A percentile compares a stretch with the other conserved stretches of the same genome.
These are phyloP conservation scores for Trichoderma polysporum DNA, from an alignment of 2,329 filamentous ascomycete genomes.

Conservation along the genomic window DNA sequence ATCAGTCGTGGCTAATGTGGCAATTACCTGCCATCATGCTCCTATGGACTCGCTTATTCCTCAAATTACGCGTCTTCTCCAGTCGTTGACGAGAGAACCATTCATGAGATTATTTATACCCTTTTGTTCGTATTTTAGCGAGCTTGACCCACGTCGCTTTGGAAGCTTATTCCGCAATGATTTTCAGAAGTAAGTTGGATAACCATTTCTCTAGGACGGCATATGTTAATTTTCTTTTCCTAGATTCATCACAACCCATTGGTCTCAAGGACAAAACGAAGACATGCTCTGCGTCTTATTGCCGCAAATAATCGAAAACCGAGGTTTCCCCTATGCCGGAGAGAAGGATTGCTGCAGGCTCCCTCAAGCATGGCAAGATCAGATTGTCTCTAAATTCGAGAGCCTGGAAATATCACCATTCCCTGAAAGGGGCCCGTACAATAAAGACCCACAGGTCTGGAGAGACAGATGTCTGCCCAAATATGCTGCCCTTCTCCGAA, in stretches of 20 bases:
- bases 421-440: conserved; percentile 61
- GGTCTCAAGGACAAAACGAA: conserved; percentile 65
- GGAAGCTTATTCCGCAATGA: conserved; percentile 73
- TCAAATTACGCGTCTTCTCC: conserved; percentile 63
- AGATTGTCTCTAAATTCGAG: conserved; percentile 69
- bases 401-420: conserved; percentile 63
- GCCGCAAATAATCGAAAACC: conserved; percentile 60
- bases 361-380: conserved; percentile 69
- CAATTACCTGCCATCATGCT: conserved; percentile 71
- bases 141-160: conserved; percentile 73
- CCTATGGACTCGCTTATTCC: conserved; percentile 78
- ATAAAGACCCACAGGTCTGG: conserved; percentile 62
- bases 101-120: conserved; percentile 74
- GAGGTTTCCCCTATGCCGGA: conserved; percentile 52
- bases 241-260: conserved; percentile 73
- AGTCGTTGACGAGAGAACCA: conserved; percentile 62
- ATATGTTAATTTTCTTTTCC: neutral
- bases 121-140: conserved; percentile 80
- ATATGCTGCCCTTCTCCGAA: conserved; percentile 64
- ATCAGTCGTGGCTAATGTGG: conserved; percentile 54
- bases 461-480: conserved; percentile 63
- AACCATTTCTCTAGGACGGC: neutral
- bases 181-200: conserved; percentile 68
- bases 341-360: conserved; percentile 56
- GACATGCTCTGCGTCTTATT: conserved; percentile 68